Percentiles rank a stretch among this genome's conserved stretches.
These are phyloP conservation scores for Serendipita vermifera DNA, from an alignment of 768 basidiomycete genomes.

Conservation along the genomic window DNA sequence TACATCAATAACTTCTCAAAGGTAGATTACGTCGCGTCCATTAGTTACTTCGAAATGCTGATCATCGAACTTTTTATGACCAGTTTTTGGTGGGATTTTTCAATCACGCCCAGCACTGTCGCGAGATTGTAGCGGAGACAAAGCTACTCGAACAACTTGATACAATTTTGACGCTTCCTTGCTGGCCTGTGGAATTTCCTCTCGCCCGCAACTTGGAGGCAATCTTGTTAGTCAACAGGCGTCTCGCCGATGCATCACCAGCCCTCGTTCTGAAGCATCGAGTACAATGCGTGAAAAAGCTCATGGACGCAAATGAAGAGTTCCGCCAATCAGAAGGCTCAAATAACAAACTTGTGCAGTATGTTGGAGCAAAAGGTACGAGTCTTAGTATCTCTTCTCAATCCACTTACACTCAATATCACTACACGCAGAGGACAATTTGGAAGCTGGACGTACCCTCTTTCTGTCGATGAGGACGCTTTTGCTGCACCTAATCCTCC, in stretches of 20 bases:
- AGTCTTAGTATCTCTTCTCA: constrained; percentile 26
- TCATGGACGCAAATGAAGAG: constrained; percentile 42
- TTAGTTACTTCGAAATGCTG: neutral
- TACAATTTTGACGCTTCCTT: constrained; percentile 67
- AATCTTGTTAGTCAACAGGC: constrained; percentile 75
- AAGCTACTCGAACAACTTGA: constrained; percentile 66
- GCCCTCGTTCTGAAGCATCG: constrained; percentile 61
- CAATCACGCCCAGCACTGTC: constrained; percentile 79
- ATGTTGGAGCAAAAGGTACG: neutral
- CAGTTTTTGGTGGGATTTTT: constrained; percentile 92
- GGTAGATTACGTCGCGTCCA: constrained; percentile 30
- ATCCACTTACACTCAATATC: constrained; percentile 17
- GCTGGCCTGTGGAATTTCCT: constrained; percentile 79
- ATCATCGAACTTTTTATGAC: neutral
- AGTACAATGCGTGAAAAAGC: constrained; percentile 52
- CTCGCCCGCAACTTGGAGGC: constrained; percentile 76
- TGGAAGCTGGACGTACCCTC: constrained; percentile 38
- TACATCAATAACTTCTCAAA: constrained; percentile 22
- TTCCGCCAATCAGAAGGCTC: constrained; percentile 25
- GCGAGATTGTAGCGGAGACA: constrained; percentile 68
- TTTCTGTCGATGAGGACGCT: constrained; percentile 66
- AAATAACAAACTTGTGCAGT: neutral
- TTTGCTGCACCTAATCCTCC: constrained; percentile 64
- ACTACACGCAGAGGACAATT: constrained; percentile 32
- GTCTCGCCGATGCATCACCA: constrained; percentile 78